These are phyloP conservation scores for Jaltomata sinuosa DNA, from an alignment of 257 asterid species.

Conservation along the genomic window DNA sequence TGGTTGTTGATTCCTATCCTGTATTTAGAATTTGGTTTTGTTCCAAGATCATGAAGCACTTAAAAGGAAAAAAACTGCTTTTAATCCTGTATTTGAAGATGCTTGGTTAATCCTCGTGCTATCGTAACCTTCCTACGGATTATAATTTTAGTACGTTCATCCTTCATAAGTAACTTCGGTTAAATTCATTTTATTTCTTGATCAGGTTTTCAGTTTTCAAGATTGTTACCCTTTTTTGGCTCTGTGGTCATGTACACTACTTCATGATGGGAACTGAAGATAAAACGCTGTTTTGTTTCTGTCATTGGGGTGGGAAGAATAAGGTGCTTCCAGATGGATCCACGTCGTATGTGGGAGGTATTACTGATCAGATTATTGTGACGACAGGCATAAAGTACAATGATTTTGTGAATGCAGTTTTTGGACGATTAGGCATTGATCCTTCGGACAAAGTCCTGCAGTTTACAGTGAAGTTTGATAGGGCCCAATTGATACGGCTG, in stretches of 20 bases:
- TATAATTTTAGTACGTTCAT: neutral
- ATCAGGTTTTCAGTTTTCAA: neutral
- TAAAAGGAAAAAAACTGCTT: neutral
- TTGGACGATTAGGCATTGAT: neutral
- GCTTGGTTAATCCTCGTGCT: neutral
- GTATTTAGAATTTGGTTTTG: neutral
- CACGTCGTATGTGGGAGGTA: neutral
- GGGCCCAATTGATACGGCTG: conserved; percentile 9
- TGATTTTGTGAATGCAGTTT: neutral
- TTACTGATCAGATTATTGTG: neutral
- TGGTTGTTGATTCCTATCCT: neutral
- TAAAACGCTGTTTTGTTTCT: neutral
- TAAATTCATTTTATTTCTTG: neutral
- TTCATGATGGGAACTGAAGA: neutral
- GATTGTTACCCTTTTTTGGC: neutral
- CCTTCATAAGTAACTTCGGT: neutral
- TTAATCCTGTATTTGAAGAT: neutral
- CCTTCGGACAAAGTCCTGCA: neutral
- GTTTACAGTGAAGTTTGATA: conserved; percentile 2
- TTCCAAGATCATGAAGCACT: neutral
- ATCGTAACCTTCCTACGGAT: neutral
- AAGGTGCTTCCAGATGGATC: neutral
- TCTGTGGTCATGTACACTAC: neutral
- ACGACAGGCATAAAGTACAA: neutral
- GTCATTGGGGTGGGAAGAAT: conserved; percentile 5